Evolutionary conservation across 768 basidiomycete species (phyloP).

Genomic region (Postia placenta): DNA sequence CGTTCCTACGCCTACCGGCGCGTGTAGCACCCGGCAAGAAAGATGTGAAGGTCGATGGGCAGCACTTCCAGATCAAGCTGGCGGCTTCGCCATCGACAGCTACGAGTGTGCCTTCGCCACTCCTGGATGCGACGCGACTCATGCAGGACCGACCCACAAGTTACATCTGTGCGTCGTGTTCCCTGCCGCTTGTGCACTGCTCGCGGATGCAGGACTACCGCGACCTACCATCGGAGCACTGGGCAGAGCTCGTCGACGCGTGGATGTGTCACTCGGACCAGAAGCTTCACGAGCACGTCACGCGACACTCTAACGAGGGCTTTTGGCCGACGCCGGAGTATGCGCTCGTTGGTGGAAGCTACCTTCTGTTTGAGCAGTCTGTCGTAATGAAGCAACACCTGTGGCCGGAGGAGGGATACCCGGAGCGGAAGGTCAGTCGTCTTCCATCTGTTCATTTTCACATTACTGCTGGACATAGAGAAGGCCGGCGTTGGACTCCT

Average conservation of each 20-base stretch:
- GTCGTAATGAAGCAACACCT: conserved; percentile 50
- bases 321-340: conserved; percentile 75
- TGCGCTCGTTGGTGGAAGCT: conserved; percentile 86
- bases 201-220: conserved; percentile 50
- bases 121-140: conserved; percentile 71
- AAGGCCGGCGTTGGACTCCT: conserved; percentile 80
- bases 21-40: conserved; percentile 60
- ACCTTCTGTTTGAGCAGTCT: conserved; percentile 69
- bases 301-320: conserved; percentile 50
- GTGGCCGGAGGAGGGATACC: conserved; percentile 29
- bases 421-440: conserved; percentile 49
- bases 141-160: conserved; percentile 45
- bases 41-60: conserved; percentile 45
- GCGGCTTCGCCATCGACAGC: conserved; percentile 25
- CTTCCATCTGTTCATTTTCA: conserved; percentile 2
- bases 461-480: conserved; percentile 67
- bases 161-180: conserved; percentile 78
- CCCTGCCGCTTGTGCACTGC: conserved; percentile 57
- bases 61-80: conserved; percentile 72
- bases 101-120: conserved; percentile 35
- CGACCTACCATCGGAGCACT: conserved; percentile 92
- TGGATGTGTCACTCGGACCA: conserved; percentile 99
- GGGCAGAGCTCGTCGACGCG: conserved; percentile 94
- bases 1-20: conserved; percentile 34
- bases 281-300: conserved; percentile 65